phyloP scores from a whole-genome alignment of 31 red algal genomes.

The Bonnemaisonia californica region DNA sequence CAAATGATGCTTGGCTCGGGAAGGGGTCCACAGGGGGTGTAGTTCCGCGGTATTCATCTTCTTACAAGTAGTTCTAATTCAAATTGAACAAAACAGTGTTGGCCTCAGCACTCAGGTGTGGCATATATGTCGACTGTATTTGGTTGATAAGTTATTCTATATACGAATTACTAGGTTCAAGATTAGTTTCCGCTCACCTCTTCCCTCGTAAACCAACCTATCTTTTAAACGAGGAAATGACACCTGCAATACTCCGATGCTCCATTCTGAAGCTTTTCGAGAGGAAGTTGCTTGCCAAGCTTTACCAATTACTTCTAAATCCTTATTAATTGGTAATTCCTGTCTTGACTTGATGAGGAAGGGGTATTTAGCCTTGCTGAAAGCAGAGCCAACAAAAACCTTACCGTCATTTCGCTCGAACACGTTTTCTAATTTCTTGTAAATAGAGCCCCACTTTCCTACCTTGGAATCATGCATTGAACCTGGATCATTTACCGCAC shows the following conservation, averaged over 20 bases:
- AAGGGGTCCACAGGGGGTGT: not conserved
- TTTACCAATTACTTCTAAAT: not conserved
- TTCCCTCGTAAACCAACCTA: not conserved
- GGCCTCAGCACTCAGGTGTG: not conserved
- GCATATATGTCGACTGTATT: conserved; percentile 11
- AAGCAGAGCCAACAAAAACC: not conserved
- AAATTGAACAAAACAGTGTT: too few relatives aligned
- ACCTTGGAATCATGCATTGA: not conserved
- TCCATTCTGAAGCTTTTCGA: not conserved
- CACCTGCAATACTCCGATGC: not conserved
- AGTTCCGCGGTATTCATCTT: not conserved
- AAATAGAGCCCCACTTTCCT: not conserved
- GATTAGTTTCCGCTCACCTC: conserved; percentile 2
- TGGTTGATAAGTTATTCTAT: not conserved
- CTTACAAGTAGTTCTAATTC: too few relatives aligned
- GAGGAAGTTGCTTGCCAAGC: not conserved
- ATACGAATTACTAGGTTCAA: not conserved
- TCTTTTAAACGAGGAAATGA: not conserved
- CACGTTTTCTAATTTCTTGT: not conserved
- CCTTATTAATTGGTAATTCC: not conserved
- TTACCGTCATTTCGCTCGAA: not conserved
- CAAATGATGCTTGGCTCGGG: not conserved
- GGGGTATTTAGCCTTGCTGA: not conserved
- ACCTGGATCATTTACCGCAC: not conserved
- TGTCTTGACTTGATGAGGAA: conserved; percentile 8